Evolutionary conservation across 768 basidiomycete species (phyloP).

Genomic region (Mycena polygramma): DNA sequence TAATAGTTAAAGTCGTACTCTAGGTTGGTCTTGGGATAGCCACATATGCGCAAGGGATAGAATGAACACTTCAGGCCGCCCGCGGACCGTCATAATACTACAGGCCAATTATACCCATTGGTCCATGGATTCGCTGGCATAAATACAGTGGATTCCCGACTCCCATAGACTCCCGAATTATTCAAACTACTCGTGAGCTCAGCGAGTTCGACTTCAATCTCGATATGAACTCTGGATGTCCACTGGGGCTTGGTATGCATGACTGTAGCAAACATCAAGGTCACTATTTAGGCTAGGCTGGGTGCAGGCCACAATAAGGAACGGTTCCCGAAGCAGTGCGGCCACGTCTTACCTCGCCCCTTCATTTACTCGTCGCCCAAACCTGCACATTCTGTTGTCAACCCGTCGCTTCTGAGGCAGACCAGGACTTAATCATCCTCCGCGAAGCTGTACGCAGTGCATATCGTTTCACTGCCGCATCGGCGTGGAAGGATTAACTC

Average conservation of each 20-base stretch:
- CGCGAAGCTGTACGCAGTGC: too few relatives aligned
- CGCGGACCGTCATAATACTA: background rate
- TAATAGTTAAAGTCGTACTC: too few relatives aligned
- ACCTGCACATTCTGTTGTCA: background rate
- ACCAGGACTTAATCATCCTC: too few relatives aligned
- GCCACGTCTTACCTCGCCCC: background rate
- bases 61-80: background rate
- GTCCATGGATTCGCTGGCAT: background rate
- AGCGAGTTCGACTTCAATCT: background rate
- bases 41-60: too few relatives aligned
- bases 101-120: background rate
- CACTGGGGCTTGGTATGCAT: background rate
- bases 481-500: too few relatives aligned
- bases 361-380: background rate
- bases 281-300: background rate
- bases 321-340: background rate
- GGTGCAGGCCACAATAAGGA: too few relatives aligned
- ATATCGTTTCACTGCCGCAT: too few relatives aligned
- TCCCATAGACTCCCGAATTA: background rate
- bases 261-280: background rate
- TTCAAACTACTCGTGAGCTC: background rate
- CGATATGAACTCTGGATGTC: too few relatives aligned
- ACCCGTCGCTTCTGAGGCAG: too few relatives aligned
- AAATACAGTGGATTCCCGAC: background rate
- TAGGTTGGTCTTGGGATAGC: too few relatives aligned